Base-by-base conservation (phyloP, 352 stramenopile genomes). In the Phytophthora nicotianae region DNA sequence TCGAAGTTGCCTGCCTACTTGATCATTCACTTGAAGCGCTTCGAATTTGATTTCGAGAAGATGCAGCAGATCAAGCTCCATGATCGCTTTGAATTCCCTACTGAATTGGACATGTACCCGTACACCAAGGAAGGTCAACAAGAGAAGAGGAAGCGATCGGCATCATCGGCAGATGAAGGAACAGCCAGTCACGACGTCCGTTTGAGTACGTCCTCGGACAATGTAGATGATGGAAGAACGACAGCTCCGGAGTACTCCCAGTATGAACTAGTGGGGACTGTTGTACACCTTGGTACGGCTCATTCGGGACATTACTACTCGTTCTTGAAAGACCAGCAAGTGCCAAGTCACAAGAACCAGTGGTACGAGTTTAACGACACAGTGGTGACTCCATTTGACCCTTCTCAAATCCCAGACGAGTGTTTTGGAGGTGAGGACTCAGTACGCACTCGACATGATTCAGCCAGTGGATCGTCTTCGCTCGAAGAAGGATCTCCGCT, bases 51-150 rank as follows among this genome's bases (percentile, higher is more conserved):
- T 68, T 97, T 97, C 35, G 91, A 97, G 53, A 94, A 86, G 11
- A 97, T 98, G 87, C 88, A 96, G 43, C 90, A 97, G 68, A 92
- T 86, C 40, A 98, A 98, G 56, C 83, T 98, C 1, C 97, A 98
- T 60, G 89, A 97, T 54, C 81, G 86, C 8, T 97, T 98, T 51
- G 95, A 98, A 50, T 98, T 98, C 56, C 91, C 91, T 3, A 89
- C 79, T 42, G 76, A 89, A 33, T 69, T 97, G 16, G 84, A 97
- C 58, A 96, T 98, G 85, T 93, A 88, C 54, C 77, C 75, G 17
- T 96, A 95, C 70, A 97, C 90, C 4, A 96, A 96, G 56, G 82
- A 96, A 75, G 89, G 82, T 0, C 85, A 95, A 49, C 74, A 90
- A 58, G 82, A 87, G 50, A 79, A 78, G 46, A 75, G 85, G 45